Evolutionary conservation across 2,329 filamentous ascomycete genomes (phyloP).

Genomic region (Alternaria conjuncta): DNA sequence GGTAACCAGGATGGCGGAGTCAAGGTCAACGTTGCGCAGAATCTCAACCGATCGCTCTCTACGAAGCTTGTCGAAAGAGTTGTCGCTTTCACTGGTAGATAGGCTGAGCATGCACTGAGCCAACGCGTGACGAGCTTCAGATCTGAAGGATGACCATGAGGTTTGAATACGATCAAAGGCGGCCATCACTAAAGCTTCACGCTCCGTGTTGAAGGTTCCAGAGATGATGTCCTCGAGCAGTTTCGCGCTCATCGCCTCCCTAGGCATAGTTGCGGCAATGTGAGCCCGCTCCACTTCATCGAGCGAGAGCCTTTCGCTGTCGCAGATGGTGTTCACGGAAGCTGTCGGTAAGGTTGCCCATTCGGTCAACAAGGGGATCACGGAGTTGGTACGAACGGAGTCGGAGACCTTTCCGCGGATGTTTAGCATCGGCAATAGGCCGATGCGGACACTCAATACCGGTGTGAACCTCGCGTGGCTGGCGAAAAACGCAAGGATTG

Average conservation of each 20-base stretch:
- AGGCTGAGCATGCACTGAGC: conserved; percentile 69
- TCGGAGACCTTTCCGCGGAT: conserved; percentile 74
- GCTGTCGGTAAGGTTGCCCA: conserved; percentile 67
- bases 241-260: conserved; percentile 64
- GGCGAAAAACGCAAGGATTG: conserved; percentile 74
- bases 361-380: conserved; percentile 75
- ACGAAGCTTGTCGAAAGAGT: conserved; percentile 47
- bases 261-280: conserved; percentile 60
- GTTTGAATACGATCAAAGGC: conserved; percentile 73
- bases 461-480: conserved; percentile 75
- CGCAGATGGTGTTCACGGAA: conserved; percentile 60
- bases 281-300: conserved; percentile 60
- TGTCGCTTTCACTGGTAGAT: conserved; percentile 54
- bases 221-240: conserved; percentile 60
- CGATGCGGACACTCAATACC: conserved; percentile 70
- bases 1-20: conserved; percentile 72
- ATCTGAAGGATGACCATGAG: conserved; percentile 76
- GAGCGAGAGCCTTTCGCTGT: conserved; percentile 56
- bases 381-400: conserved; percentile 72
- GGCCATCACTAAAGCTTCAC: conserved; percentile 65
- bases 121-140: conserved; percentile 64
- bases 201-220: conserved; percentile 52
- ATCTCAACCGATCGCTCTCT: conserved; percentile 70
- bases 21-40: conserved; percentile 74
- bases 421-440: conserved; percentile 74